phyloP scores from a whole-genome alignment of 257 asterid species.

The Penstemon barbatus region DNA sequence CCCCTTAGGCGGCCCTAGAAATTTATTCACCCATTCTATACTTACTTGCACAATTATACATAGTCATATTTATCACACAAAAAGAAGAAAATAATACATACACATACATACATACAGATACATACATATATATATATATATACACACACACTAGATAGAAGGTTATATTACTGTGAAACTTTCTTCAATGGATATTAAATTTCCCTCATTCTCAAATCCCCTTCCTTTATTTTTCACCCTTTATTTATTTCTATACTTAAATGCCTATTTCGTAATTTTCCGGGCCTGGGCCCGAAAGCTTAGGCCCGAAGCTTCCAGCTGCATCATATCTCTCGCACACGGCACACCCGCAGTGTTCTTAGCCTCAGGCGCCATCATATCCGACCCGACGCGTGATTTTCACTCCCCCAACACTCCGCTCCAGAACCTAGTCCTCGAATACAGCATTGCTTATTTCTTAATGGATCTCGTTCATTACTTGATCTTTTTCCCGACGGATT shows the following conservation, averaged over 20 bases:
- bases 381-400: constrained; percentile 57
- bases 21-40: too few species aligned
- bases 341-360: constrained; percentile 91
- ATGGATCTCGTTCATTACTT: constrained; percentile 85
- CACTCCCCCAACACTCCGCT: constrained; percentile 61
- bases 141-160: too few species aligned
- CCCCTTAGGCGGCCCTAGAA: too few species aligned
- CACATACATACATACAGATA: too few species aligned
- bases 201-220: constrained; percentile 36
- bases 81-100: too few species aligned
- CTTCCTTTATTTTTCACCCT: constrained; percentile 46
- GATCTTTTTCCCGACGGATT: constrained; percentile 62
- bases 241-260: constrained; percentile 48
- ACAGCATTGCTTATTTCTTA: constrained; percentile 84
- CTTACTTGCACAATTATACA: too few species aligned
- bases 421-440: constrained; percentile 73
- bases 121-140: too few species aligned
- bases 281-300: constrained; percentile 60
- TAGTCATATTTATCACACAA: too few species aligned
- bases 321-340: constrained; percentile 77
- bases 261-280: constrained; percentile 59
- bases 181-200: not conserved
- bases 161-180: too few species aligned
- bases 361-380: constrained; percentile 51
- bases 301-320: constrained; percentile 93